Evolutionary conservation across 441 rosid genomes (phyloP), one percentile per base, ranked within the genome.

Genomic region (Pelargonium cotyledonis): DNA sequence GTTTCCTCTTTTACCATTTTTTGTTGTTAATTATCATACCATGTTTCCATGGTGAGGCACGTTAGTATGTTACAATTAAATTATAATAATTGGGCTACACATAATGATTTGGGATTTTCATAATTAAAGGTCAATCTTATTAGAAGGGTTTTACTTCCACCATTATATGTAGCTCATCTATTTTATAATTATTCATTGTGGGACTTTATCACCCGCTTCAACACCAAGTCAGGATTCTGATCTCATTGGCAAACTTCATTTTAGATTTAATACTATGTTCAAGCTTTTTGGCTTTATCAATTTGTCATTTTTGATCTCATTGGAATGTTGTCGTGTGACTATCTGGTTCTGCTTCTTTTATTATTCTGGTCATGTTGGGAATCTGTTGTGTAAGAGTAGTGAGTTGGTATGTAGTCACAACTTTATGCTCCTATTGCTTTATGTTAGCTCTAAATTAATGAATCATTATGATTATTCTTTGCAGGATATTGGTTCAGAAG

Each of bases 401-500:
- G 38, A 65, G 51, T 31, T 76, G 60, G 66, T 61, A 53, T 35
- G 58, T 16, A 38, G 6, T 29, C 47, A 70, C 66, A 46, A 7
- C 31, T 65, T 66, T 60, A 10, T 58, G 68, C 43, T 40, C 49
- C 41, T 44, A 8, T 53, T 60, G 8, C 53, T 47, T 8, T 61
- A 49, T 65, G 49, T 15, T 69, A 18, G 16, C 15, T 70, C 65
- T 19, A 35, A 63, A 26, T 46, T 77, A 70, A 35, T 74, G 66
- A 66, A 41, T 73, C 49, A 65, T 63, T 60, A 73, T 68, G n/a
- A 65, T 43, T 57, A 79, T 61, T 76, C 64, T 76, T 71, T 78
- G 82, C 84, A 94, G 96, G 95, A 73, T 57, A 69, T 67, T 60
- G 73, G 78, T 79, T 74, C 74, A 6, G 92, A 86, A 72, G 94